Conservation (phyloP, 2,329 filamentous ascomycete species). For the Talaromyces sp. region DNA sequence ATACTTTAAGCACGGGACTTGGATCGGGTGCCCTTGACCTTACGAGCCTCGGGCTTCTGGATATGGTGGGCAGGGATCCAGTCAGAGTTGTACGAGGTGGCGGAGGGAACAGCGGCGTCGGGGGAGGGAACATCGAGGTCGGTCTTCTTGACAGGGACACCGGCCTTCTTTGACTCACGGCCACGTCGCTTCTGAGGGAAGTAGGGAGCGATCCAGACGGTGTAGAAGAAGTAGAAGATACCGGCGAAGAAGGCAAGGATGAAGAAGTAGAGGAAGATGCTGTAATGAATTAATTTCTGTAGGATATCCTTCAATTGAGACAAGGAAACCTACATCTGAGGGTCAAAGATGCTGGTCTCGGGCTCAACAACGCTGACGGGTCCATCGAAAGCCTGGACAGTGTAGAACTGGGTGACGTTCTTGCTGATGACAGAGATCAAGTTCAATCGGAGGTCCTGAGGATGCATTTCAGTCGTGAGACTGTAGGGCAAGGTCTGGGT, state of each 20-base stretch:
- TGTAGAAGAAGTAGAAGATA: conserved; percentile 94
- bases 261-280: conserved; percentile 96
- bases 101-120: conserved; percentile 62
- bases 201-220: conserved; percentile 92
- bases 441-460: conserved; percentile 79
- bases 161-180: conserved; percentile 62
- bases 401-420: conserved; percentile 67
- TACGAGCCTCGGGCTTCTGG: conserved; percentile 72
- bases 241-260: conserved; percentile 75
- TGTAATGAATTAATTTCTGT: conserved; percentile 40
- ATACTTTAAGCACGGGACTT: conserved; percentile 35
- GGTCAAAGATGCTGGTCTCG: conserved; percentile 87
- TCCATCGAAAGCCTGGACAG: conserved; percentile 75
- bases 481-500: conserved; percentile 75
- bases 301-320: no score
- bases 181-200: conserved; percentile 77
- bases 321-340: conserved; percentile 73
- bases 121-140: conserved; percentile 45
- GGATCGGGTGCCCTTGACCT: conserved; percentile 53
- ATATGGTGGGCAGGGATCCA: conserved; percentile 92
- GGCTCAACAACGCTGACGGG: conserved; percentile 85
- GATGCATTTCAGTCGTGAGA: conserved; percentile 88
- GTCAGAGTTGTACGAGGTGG: conserved; percentile 81
- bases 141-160: conserved; percentile 66
- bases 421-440: conserved; percentile 72